Conservation (phyloP, 2,329 filamentous ascomycete genomes). For the Alternaria angustiovoidea region DNA sequence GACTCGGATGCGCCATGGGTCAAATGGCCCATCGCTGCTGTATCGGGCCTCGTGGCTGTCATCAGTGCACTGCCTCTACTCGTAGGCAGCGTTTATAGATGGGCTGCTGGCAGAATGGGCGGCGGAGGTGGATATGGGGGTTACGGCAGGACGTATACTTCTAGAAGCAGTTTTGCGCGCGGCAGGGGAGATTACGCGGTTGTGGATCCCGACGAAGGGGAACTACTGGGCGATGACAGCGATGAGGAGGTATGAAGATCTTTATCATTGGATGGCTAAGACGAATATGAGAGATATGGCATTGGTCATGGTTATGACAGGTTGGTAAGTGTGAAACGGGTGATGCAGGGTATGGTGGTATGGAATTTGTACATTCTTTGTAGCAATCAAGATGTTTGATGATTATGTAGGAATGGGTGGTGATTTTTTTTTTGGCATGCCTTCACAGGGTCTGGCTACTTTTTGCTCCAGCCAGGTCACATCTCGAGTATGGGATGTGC, state of each 20-base stretch:
- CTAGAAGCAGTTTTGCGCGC: constrained; percentile 85
- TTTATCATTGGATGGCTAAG: not conserved
- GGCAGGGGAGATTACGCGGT: constrained; percentile 86
- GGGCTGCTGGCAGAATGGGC: constrained; percentile 60
- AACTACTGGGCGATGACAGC: constrained; percentile 90
- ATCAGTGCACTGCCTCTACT: constrained; percentile 70
- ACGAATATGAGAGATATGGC: not conserved
- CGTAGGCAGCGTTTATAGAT: constrained; percentile 75
- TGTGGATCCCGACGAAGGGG: constrained; percentile 93
- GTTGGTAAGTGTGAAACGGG: not conserved
- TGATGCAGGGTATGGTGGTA: not conserved
- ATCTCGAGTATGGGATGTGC: too few species aligned
- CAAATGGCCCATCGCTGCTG: constrained; percentile 70
- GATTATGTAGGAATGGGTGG: not conserved
- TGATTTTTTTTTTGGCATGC: not conserved
- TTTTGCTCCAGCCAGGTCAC: too few species aligned
- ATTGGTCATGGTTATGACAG: not conserved
- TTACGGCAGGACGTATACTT: constrained; percentile 73
- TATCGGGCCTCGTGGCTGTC: constrained; percentile 64
- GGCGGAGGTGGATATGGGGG: constrained; percentile 50
- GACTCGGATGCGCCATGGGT: constrained; percentile 80
- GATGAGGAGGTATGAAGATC: constrained; percentile 77
- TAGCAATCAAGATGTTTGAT: constrained; percentile 1
- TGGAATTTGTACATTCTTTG: constrained; percentile 1
- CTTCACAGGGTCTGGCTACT: too few species aligned